Conservation (phyloP, 148 eudicot genomes). For the Salicornia ramosissima region DNA sequence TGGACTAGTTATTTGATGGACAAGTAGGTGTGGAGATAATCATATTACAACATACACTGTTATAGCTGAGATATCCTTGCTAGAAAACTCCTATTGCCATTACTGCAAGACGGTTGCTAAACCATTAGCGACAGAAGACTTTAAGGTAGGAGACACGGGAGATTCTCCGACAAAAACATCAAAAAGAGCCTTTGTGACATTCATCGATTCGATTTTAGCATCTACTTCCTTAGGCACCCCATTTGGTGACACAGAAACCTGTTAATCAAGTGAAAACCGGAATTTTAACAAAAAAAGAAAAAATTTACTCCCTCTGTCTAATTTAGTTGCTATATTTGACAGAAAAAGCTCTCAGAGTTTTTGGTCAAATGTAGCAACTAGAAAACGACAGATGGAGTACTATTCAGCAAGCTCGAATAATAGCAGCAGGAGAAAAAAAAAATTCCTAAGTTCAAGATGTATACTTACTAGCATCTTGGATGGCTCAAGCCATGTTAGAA, state of each 20-base stretch:
- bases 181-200: conserved; percentile 70
- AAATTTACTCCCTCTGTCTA: too few species aligned
- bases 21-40: background rate
- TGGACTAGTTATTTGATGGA: background rate
- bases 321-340: too few species aligned
- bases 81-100: background rate
- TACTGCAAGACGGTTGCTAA: conserved; percentile 51
- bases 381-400: too few species aligned
- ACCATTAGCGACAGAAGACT: conserved; percentile 58
- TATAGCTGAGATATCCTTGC: background rate
- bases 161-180: conserved; percentile 74
- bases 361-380: too few species aligned
- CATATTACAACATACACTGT: background rate
- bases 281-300: background rate
- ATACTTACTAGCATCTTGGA: conserved; percentile 69
- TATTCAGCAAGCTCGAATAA: too few species aligned
- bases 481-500: conserved; percentile 80
- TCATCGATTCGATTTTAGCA: conserved; percentile 61
- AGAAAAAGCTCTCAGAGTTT: too few species aligned
- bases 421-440: too few species aligned
- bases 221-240: conserved; percentile 56
- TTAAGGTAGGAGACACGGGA: conserved; percentile 83
- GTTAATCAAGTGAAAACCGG: background rate
- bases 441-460: background rate
- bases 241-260: conserved; percentile 63